Evolutionary conservation across 2,329 filamentous ascomycete species (phyloP).

Genomic region (Penicillium sclerotigenum): DNA sequence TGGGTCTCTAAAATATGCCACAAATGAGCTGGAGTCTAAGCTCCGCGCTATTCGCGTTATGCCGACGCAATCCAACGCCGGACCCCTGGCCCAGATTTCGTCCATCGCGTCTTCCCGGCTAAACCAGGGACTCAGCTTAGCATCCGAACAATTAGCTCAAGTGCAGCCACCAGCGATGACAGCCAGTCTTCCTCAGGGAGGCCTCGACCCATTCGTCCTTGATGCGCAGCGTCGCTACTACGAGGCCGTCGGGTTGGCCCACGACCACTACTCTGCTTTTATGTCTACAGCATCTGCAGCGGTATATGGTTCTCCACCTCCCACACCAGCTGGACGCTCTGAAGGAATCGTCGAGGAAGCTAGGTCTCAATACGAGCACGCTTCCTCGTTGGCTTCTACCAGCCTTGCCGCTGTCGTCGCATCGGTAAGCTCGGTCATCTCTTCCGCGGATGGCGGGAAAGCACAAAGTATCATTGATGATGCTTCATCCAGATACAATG

Average conservation of each 20-base stretch:
- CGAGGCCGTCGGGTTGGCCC: conserved; percentile 72
- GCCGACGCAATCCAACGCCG: conserved; percentile 44
- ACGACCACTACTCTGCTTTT: conserved; percentile 75
- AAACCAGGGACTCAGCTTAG: conserved; percentile 66
- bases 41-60: conserved; percentile 48
- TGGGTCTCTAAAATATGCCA: conserved; percentile 22
- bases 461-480: conserved; percentile 41
- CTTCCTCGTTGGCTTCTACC: conserved; percentile 39
- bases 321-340: conserved; percentile 30
- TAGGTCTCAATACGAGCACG: conserved; percentile 36
- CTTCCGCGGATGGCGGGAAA: conserved; percentile 34
- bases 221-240: conserved; percentile 69
- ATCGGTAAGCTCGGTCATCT: conserved; percentile 41
- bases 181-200: conserved; percentile 53
- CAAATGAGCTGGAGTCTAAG: conserved; percentile 15
- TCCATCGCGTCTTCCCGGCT: conserved; percentile 69
- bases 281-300: conserved; percentile 68
- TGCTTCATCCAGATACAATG: conserved; percentile 46
- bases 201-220: conserved; percentile 55
- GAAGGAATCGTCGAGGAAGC: conserved; percentile 37
- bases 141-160: conserved; percentile 67
- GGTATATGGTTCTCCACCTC: conserved; percentile 61
- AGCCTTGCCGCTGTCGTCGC: conserved; percentile 41
- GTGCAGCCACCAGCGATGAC: conserved; percentile 65
- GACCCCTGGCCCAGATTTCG: conserved; percentile 55